Evolutionary conservation across 257 asterid species (phyloP).

Genomic region (Rauvolfia tetraphylla): DNA sequence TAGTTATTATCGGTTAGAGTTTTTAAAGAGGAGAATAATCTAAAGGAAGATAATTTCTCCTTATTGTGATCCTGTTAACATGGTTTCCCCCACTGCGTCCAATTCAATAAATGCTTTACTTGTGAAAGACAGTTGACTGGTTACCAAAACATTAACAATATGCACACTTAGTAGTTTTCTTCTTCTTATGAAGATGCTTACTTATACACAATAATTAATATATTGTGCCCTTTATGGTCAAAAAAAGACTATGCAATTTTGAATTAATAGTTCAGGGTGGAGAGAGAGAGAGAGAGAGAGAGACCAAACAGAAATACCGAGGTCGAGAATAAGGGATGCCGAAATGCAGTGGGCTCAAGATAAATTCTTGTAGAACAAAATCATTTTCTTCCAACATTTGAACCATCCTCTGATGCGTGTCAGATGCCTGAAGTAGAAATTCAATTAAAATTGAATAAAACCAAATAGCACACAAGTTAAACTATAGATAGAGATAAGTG

Average conservation of each 20-base stretch:
- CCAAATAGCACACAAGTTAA: not conserved
- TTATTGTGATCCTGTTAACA: not conserved
- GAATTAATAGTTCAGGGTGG: not conserved
- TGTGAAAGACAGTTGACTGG: not conserved
- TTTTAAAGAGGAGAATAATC: not conserved
- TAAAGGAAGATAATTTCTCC: not conserved
- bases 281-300: slow-evolving; percentile 29
- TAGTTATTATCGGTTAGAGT: too few relatives aligned
- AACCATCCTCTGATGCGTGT: slow-evolving; percentile 78
- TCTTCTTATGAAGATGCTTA: not conserved
- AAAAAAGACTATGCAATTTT: not conserved
- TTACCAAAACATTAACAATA: not conserved
- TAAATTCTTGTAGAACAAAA: slow-evolving; percentile 72
- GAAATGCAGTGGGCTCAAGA: slow-evolving; percentile 93
- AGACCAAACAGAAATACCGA: slow-evolving; percentile 91
- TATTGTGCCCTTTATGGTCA: not conserved
- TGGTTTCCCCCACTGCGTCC: not conserved
- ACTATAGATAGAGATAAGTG: not conserved
- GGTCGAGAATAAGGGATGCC: slow-evolving; percentile 96
- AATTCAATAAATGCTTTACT: not conserved
- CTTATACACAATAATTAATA: not conserved
- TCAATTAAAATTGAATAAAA: not conserved
- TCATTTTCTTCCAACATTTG: slow-evolving; percentile 60
- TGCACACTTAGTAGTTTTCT: not conserved
- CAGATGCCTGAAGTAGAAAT: slow-evolving; percentile 60